These are phyloP conservation scores for Medicago lupulina DNA, from an alignment of 306 rosid species.

Conservation along the genomic window DNA sequence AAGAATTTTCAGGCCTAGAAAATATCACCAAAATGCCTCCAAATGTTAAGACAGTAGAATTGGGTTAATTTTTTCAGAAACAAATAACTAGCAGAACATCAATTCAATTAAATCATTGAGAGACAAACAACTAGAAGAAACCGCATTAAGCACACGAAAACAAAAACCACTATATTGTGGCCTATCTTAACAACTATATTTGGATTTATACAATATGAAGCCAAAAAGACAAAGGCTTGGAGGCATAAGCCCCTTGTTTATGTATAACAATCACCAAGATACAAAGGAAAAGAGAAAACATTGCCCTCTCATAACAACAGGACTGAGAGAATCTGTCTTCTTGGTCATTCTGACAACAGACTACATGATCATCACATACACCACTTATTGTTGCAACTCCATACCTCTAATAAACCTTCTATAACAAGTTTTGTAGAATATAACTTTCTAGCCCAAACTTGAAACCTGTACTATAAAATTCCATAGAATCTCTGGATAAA, in stretches of 20 bases:
- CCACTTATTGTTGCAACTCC: constrained; percentile 41
- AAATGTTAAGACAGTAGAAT: background rate
- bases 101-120: background rate
- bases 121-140: constrained; percentile 3
- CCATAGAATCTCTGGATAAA: constrained; percentile 29
- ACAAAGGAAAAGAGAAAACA: background rate
- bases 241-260: constrained; percentile 48
- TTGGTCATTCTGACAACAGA: constrained; percentile 33
- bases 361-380: constrained; percentile 33
- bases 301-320: constrained; percentile 20
- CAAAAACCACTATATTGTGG: constrained; percentile 38
- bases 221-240: constrained; percentile 35
- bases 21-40: background rate
- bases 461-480: constrained; percentile 43
- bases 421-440: constrained; percentile 24
- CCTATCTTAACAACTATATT: constrained; percentile 41
- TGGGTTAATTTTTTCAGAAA: background rate
- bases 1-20: background rate
- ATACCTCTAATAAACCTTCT: constrained; percentile 28
- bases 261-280: constrained; percentile 43
- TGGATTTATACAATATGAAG: constrained; percentile 48
- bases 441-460: constrained; percentile 26
- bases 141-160: background rate
- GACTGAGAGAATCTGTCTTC: constrained; percentile 50
- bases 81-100: background rate